Conservation (phyloP, 73 alveolate species). For the Paramecium pentaurelia region DNA sequence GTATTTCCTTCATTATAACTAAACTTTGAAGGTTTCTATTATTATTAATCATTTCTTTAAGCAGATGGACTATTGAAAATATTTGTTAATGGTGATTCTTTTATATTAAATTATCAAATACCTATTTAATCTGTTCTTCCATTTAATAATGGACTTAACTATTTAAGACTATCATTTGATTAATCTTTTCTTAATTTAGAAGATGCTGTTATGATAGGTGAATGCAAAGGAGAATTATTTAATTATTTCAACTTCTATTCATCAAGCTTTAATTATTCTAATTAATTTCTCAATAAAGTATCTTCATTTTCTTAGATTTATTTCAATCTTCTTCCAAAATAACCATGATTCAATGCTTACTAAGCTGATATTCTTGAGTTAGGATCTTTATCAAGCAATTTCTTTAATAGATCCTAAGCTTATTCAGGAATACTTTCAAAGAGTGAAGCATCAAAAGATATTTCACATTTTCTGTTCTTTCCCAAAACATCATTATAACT, state of each 20-base stretch:
- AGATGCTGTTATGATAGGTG: constrained; percentile 13
- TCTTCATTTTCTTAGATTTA: neutral
- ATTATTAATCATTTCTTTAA: neutral
- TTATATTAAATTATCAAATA: neutral
- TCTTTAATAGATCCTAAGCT: constrained; percentile 62
- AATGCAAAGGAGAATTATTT: neutral
- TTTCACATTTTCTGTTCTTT: constrained; percentile 72
- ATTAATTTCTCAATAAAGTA: neutral
- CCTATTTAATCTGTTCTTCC: neutral
- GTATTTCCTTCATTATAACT: neutral
- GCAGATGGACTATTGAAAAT: constrained; percentile 21
- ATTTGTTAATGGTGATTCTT: neutral
- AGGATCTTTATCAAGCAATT: constrained; percentile 76
- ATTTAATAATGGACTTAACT: neutral
- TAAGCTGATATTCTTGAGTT: constrained; percentile 76
- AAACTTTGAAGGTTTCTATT: neutral
- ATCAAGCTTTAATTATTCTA: constrained; percentile 34
- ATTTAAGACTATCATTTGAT: neutral
- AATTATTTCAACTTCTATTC: neutral
- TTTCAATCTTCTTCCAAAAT: constrained; percentile 37
- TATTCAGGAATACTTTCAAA: neutral
- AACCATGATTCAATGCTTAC: constrained; percentile 73
- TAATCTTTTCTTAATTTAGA: neutral
- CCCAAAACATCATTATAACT: constrained; percentile 71
- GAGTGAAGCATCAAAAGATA: constrained; percentile 30